Percentiles rank a stretch among this genome's conserved stretches.
Conservation (phyloP, 140 eudicot genomes). For the Anethum foeniculum region DNA sequence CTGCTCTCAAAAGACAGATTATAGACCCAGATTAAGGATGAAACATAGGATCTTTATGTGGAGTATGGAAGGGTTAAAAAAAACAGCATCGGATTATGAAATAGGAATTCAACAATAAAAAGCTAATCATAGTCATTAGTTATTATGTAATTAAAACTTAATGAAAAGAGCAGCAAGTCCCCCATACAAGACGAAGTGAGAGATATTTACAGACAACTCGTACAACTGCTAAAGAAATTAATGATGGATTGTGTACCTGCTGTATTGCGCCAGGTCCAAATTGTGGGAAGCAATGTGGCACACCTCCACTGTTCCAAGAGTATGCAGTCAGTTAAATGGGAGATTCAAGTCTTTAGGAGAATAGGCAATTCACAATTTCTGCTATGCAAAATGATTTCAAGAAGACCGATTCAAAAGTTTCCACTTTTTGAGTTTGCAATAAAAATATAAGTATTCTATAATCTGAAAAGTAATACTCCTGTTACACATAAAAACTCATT, state of each 20-base stretch:
- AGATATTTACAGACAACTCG: neutral
- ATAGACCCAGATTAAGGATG: neutral
- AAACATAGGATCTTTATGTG: neutral
- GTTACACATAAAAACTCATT: neutral
- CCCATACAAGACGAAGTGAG: neutral
- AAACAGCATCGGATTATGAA: neutral
- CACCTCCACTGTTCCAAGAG: constrained; percentile 63
- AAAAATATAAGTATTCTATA: neutral
- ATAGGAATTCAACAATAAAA: neutral
- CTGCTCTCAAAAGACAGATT: neutral
- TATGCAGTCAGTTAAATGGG: constrained; percentile 12
- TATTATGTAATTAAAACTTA: neutral
- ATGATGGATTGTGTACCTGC: constrained; percentile 44
- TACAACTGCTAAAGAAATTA: constrained; percentile 2
- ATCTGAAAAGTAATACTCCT: neutral
- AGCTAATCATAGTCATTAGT: neutral
- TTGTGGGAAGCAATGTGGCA: constrained; percentile 96
- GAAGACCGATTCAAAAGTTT: neutral
- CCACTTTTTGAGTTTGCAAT: neutral
- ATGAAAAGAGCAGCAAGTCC: no score
- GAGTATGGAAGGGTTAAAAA: neutral
- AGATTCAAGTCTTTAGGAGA: neutral
- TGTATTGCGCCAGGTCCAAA: constrained; percentile 95
- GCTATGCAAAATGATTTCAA: neutral
- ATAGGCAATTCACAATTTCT: neutral